Evolutionary conservation across 768 basidiomycete genomes (phyloP).

Genomic region (Hygrocybe punicea): DNA sequence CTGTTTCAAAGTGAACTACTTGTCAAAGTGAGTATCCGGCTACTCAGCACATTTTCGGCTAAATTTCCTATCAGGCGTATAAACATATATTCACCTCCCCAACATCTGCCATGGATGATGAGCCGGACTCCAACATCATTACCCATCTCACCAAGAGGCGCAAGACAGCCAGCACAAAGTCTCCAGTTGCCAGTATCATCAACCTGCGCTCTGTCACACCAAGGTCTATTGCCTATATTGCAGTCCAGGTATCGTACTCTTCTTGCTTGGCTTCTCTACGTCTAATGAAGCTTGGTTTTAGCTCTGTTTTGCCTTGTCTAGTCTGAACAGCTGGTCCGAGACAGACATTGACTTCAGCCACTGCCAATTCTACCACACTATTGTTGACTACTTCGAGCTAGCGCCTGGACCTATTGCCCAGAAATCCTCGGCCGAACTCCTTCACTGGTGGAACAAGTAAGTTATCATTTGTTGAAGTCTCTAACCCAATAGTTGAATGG

Average conservation of each 20-base stretch:
- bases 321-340: not conserved
- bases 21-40: slow-evolving; percentile 8
- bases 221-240: slow-evolving; percentile 2
- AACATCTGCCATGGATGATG: not conserved
- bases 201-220: not conserved
- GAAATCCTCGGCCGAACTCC: slow-evolving; percentile 2
- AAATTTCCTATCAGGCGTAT: not conserved
- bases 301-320: slow-evolving; percentile 4
- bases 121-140: not conserved
- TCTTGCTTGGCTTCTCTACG: not conserved
- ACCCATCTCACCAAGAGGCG: not conserved
- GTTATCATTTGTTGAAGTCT: too few species aligned
- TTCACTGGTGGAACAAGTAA: slow-evolving; percentile 20
- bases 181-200: not conserved
- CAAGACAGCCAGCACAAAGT: not conserved
- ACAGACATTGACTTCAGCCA: slow-evolving; percentile 3
- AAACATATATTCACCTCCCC: slow-evolving; percentile 4
- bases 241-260: too few species aligned
- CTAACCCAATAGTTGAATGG: too few species aligned
- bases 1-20: slow-evolving; percentile 10
- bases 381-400: slow-evolving; percentile 19
- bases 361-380: slow-evolving; percentile 5
- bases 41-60: not conserved
- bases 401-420: slow-evolving; percentile 6
- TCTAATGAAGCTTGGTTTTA: not conserved